Base-by-base conservation (phyloP, 2,329 filamentous ascomycete genomes). In the Alternaria infectoria region DNA sequence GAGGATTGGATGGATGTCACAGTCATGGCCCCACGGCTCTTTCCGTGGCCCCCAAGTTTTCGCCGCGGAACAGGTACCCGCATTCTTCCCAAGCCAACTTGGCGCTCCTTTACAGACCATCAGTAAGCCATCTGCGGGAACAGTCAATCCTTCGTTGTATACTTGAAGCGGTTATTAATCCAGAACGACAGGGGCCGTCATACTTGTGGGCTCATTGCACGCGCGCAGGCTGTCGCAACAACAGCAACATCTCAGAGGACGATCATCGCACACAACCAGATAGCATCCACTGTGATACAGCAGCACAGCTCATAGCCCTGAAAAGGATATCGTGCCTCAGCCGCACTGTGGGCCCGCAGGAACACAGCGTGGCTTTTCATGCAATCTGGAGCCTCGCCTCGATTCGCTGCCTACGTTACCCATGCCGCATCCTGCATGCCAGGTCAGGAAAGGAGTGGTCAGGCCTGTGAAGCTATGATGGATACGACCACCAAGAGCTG, bases 341-440 rank as follows among this genome's bases (percentile, higher is more conserved):
- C 59, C 55, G 47, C 55, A 54, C 55, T 3, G n/a, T 47, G 23
- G 28, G 30, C 46, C 36, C 47, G n/a, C 49, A 19, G 30, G 44
- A 15, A 36, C 17, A 23, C 40, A 25, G 17, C n/a, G 56, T 58
- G 46, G 32, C 56, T 57, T 50, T 26, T 47, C 28, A 23, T 25
- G 47, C 47, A 59, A 59, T 59, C 43, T 62, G 23, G 43, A 25
- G 10, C n/a, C 40, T n/a, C 11, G 19, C 12, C 17, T 59, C 36
- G 21, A 62, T 62, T 62, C 23, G 59, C 56, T 45, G 30, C 45
- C 50, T 12, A 11, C 19, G 36, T 23, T 28, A 25, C 49, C 49
- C 57, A 49, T 45, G 36, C n/a, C 47, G 40, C 54, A 47, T 40
- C 30, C 55, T 62, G 55, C 30, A 49, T 52, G 43, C 49, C 30